A percentile compares a stretch with the other conserved stretches of the same genome.
Evolutionary conservation across 2,329 filamentous ascomycete species (phyloP).

Genomic region (Cercospora zeae-maydis): DNA sequence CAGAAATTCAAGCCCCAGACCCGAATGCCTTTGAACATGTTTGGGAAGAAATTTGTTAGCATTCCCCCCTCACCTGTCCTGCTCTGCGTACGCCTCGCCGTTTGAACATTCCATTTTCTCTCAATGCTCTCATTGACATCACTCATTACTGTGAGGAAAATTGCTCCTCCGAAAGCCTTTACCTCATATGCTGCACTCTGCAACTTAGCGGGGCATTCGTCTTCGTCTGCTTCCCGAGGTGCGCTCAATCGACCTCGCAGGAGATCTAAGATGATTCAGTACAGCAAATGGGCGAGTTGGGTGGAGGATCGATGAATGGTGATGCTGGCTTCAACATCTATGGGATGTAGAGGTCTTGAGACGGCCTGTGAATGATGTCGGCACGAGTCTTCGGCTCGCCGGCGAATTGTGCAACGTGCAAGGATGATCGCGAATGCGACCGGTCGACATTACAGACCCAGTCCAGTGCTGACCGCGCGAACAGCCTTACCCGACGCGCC

Average conservation of each 20-base stretch:
- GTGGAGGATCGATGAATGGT: background rate
- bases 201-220: conserved; percentile 38
- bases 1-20: background rate
- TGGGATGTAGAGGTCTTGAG: background rate
- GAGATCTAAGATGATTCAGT: conserved; percentile 22
- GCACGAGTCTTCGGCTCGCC: background rate
- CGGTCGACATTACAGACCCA: background rate
- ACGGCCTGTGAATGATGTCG: background rate
- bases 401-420: conserved; percentile 4
- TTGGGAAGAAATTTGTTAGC: background rate
- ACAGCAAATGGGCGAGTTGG: background rate
- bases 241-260: conserved; percentile 40
- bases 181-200: conserved; percentile 44
- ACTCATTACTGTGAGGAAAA: conserved; percentile 40
- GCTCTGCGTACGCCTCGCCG: background rate
- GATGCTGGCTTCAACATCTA: background rate
- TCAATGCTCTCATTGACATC: conserved; percentile 33
- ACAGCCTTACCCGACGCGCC: background rate
- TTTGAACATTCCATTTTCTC: background rate
- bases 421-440: background rate
- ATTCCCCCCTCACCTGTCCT: background rate
- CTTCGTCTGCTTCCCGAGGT: conserved; percentile 41
- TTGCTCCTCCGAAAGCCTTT: conserved; percentile 40
- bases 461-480: background rate
- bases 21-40: background rate